phyloP scores from a whole-genome alignment of 176 grass and related monocot species.

The Musa beccarii region DNA sequence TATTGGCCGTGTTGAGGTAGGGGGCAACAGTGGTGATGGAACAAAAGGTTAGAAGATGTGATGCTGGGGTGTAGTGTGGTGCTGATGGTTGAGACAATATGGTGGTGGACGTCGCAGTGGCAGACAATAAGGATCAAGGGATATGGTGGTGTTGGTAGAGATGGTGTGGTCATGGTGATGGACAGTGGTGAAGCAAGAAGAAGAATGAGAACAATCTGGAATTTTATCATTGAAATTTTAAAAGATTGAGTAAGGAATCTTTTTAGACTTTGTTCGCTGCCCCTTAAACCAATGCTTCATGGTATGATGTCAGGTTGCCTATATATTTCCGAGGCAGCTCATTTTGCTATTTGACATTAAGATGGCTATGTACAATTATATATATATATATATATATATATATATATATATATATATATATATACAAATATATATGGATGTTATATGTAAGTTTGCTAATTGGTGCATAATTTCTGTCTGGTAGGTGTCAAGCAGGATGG shows the following conservation, averaged over 20 bases:
- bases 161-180: background rate
- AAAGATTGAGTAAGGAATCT: background rate
- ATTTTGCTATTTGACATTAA: background rate
- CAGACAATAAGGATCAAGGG: background rate
- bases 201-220: background rate
- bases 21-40: background rate
- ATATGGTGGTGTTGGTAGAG: background rate
- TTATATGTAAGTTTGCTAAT: background rate
- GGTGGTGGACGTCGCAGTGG: background rate
- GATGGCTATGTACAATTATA: conserved; percentile 5
- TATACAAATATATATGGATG: background rate
- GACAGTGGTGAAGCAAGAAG: background rate
- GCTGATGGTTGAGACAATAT: background rate
- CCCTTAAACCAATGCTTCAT: no score
- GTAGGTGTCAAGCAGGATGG: conserved; percentile 90
- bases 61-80: background rate
- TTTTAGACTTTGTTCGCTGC: background rate
- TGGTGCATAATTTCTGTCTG: conserved; percentile 10
- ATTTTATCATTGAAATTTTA: background rate
- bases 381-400: no score
- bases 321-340: no score
- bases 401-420: background rate
- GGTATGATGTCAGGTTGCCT: no score
- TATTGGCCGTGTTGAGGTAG: background rate
- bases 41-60: background rate